Percentiles rank a stretch among this genome's conserved stretches.
These are phyloP conservation scores for Globisporangium viniferum DNA, from an alignment of 352 stramenopile species.

Conservation along the genomic window DNA sequence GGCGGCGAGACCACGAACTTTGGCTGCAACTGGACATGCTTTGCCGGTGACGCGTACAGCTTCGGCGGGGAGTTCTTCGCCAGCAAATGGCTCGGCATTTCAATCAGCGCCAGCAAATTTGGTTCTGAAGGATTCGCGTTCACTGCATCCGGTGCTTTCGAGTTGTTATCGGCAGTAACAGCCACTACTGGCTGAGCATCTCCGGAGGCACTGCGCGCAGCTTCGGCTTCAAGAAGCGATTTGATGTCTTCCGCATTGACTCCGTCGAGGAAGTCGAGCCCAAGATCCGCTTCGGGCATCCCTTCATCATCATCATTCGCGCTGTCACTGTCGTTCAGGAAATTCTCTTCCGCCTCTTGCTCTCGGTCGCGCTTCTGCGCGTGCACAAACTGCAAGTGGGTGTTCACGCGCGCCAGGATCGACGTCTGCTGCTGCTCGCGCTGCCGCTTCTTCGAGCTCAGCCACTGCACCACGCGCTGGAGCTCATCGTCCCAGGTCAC, in stretches of 20 bases:
- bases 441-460: conserved; percentile 15
- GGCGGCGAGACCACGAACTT: conserved; percentile 6
- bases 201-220: conserved; percentile 3
- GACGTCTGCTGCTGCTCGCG: conserved; percentile 15
- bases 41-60: conserved; percentile 14
- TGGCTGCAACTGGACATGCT: conserved; percentile 10
- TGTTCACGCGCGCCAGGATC: conserved; percentile 31
- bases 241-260: conserved; percentile 54
- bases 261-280: conserved; percentile 54
- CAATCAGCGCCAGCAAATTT: conserved; percentile 17
- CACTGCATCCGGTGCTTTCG: background rate
- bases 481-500: conserved; percentile 46
- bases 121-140: background rate
- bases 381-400: conserved; percentile 41
- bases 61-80: conserved; percentile 14
- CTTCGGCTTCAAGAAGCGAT: conserved; percentile 42
- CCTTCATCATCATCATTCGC: background rate
- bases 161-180: background rate
- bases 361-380: conserved; percentile 29
- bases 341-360: conserved; percentile 15
- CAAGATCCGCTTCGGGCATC: conserved; percentile 16
- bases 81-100: conserved; percentile 29
- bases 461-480: conserved; percentile 34
- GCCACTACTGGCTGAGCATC: background rate
- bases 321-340: conserved; percentile 22